phyloP scores from a whole-genome alignment of 441 rosid species.

The Bocquillonia castaneifolia region DNA sequence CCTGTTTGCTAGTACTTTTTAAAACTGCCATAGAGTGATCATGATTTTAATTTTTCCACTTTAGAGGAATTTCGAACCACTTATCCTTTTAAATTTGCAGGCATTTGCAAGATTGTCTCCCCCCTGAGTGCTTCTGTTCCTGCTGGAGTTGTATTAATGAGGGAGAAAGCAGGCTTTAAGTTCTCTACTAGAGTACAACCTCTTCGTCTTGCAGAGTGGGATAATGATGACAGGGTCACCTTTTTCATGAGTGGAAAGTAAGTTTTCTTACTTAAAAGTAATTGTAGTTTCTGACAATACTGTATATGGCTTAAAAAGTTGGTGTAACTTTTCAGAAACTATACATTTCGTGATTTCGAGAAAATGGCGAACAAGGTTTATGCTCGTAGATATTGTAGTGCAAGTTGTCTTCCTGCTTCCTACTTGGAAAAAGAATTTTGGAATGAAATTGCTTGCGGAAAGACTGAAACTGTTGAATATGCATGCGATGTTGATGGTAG shows the following conservation, averaged over 20 bases:
- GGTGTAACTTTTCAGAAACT: constrained; percentile 62
- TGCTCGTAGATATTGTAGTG: constrained; percentile 90
- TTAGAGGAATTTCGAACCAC: not conserved
- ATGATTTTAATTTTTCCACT: not conserved
- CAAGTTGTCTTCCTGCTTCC: constrained; percentile 80
- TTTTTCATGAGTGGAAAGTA: constrained; percentile 99
- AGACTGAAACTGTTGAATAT: constrained; percentile 96
- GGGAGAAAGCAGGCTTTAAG: constrained; percentile 85
- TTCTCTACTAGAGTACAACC: constrained; percentile 98
- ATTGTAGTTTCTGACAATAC: constrained; percentile 8
- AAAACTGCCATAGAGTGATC: not conserved
- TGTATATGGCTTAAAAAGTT: constrained; percentile 27
- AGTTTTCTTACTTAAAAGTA: constrained; percentile 22
- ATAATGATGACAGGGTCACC: constrained; percentile 82
- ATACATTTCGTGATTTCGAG: constrained; percentile 93
- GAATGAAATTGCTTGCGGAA: constrained; percentile 94
- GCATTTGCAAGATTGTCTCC: constrained; percentile 91
- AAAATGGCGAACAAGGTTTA: constrained; percentile 97
- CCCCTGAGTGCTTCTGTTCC: constrained; percentile 86
- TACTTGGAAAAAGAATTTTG: constrained; percentile 99
- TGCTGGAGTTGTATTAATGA: constrained; percentile 86
- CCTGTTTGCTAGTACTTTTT: not conserved
- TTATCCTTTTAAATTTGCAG: constrained; percentile 28
- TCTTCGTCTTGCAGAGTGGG: constrained; percentile 98
- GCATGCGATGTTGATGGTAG: constrained; percentile 99